phyloP scores from a whole-genome alignment of 2,329 filamentous ascomycete species.

The Paecilomyces dactylethromorphus region DNA sequence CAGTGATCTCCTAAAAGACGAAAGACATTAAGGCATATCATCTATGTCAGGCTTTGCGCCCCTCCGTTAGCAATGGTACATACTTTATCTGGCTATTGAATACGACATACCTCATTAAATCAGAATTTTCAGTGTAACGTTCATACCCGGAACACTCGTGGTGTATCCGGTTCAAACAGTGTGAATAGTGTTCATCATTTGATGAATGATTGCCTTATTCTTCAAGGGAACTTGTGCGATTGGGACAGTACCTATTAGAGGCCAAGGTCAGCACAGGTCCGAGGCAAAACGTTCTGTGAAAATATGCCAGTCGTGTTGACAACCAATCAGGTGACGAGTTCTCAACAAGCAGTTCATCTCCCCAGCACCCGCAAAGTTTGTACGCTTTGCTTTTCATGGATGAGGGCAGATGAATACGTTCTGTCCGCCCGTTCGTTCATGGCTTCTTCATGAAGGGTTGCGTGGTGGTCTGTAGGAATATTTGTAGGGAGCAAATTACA shows the following conservation, averaged over 20 bases:
- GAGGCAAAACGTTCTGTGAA: neutral
- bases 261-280: neutral
- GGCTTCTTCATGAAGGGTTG: constrained; percentile 49
- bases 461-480: constrained; percentile 10
- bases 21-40: constrained; percentile 24
- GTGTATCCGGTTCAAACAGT: constrained; percentile 58
- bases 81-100: constrained; percentile 5
- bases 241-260: constrained; percentile 18
- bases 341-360: constrained; percentile 58
- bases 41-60: constrained; percentile 34
- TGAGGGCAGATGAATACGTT: constrained; percentile 48
- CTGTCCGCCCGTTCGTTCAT: constrained; percentile 67
- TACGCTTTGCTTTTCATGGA: constrained; percentile 53
- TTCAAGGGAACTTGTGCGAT: neutral
- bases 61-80: constrained; percentile 26
- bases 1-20: neutral
- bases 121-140: constrained; percentile 61
- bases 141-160: constrained; percentile 47
- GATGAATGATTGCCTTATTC: constrained; percentile 28
- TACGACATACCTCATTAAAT: constrained; percentile 58
- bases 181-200: constrained; percentile 66
- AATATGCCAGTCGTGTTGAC: neutral
- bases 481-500: constrained; percentile 10
- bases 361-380: constrained; percentile 56
- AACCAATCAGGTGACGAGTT: constrained; percentile 56